Conservation (phyloP, 192 early-diverging fungal genomes). For the Coemansia sp. region DNA sequence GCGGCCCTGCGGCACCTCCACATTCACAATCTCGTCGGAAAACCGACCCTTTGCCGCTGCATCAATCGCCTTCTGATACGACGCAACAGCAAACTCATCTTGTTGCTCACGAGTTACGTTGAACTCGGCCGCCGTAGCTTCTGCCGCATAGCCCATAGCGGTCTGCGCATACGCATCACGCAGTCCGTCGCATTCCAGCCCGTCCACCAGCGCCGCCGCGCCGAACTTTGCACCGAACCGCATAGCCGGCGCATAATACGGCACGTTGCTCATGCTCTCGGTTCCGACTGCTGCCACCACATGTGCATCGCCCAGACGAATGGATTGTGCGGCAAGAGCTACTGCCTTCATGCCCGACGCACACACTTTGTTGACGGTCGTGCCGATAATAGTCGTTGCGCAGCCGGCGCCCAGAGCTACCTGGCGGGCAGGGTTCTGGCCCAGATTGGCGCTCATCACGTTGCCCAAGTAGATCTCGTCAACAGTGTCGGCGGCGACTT, state of each 20-base stretch:
- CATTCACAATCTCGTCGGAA: constrained; percentile 69
- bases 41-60: constrained; percentile 62
- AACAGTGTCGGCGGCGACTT: constrained; percentile 62
- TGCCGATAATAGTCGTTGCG: constrained; percentile 59
- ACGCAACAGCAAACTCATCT: constrained; percentile 72
- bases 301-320: constrained; percentile 70
- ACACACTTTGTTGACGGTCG: constrained; percentile 84
- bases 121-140: constrained; percentile 77
- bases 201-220: constrained; percentile 69
- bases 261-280: constrained; percentile 83
- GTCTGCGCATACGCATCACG: constrained; percentile 73
- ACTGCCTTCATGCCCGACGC: constrained; percentile 83
- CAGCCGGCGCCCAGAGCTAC: constrained; percentile 75
- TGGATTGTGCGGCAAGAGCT: constrained; percentile 70
- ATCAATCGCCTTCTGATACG: constrained; percentile 75
- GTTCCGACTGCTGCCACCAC: constrained; percentile 74
- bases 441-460: constrained; percentile 76
- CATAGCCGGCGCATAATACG: constrained; percentile 77
- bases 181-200: constrained; percentile 72
- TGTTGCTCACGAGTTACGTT: constrained; percentile 78
- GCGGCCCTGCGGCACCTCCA: constrained; percentile 66
- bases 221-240: constrained; percentile 80
- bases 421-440: constrained; percentile 85
- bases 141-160: constrained; percentile 79
- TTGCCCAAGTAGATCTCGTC: constrained; percentile 79